A percentile compares a stretch with the other conserved stretches of the same genome.
Evolutionary conservation across 345 rosid species (phyloP).

Genomic region (Ailanthus altissimus): DNA sequence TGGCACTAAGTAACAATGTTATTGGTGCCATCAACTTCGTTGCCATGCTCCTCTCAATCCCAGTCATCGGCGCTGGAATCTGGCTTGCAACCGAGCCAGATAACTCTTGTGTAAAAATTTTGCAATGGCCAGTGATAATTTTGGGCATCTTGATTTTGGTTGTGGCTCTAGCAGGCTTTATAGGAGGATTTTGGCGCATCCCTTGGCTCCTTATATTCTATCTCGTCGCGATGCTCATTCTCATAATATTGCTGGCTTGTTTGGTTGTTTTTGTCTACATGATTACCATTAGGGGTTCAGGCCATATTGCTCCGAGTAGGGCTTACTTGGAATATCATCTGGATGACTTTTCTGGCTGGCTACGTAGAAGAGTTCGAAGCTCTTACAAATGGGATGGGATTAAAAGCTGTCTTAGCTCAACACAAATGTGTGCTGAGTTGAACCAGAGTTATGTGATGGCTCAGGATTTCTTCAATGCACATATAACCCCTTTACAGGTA

Average conservation of each 20-base stretch:
- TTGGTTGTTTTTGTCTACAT: conserved; percentile 74
- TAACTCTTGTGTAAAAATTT: conserved; percentile 78
- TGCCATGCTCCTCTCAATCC: conserved; percentile 81
- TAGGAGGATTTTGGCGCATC: conserved; percentile 90
- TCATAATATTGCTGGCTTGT: conserved; percentile 58
- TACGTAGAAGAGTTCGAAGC: conserved; percentile 65
- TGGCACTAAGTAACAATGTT: conserved; percentile 84
- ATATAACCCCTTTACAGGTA: conserved; percentile 78
- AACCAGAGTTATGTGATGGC: conserved; percentile 78
- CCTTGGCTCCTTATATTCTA: conserved; percentile 75
- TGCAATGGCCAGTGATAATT: conserved; percentile 91
- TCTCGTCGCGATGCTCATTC: conserved; percentile 71
- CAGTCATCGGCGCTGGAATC: conserved; percentile 83
- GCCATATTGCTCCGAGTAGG: conserved; percentile 74
- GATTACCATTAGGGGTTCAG: conserved; percentile 77
- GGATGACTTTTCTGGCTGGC: conserved; percentile 78
- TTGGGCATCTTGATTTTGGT: conserved; percentile 66
- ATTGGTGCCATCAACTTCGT: conserved; percentile 86
- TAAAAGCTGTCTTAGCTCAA: conserved; percentile 65
- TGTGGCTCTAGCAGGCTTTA: conserved; percentile 71
- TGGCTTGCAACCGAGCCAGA: conserved; percentile 79
- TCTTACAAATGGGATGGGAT: conserved; percentile 84
- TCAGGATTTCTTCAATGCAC: conserved; percentile 88
- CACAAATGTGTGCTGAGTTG: conserved; percentile 65
- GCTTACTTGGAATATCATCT: conserved; percentile 77